These are phyloP conservation scores for Coccomyxa sp. DNA, from an alignment of 139 green algal species.

Conservation along the genomic window DNA sequence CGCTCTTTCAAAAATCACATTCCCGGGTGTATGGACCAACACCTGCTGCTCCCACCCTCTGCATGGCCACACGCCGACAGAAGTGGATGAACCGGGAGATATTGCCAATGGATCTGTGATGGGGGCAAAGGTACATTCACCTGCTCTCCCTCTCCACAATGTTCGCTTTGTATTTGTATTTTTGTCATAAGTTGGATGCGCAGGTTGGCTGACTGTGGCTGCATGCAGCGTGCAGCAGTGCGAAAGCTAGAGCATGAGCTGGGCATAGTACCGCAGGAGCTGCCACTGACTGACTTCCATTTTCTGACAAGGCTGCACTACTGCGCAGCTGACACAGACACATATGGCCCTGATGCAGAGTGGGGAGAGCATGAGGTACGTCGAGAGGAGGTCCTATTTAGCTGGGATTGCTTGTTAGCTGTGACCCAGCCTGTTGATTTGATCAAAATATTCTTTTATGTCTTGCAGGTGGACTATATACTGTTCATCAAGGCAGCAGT, in stretches of 20 bases:
- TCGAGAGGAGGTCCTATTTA: not conserved
- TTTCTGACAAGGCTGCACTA: slow-evolving; percentile 93
- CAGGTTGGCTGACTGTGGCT: not conserved
- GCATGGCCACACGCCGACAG: slow-evolving; percentile 61
- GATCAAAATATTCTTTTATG: not conserved
- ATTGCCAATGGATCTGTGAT: not conserved
- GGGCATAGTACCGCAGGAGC: slow-evolving; percentile 59
- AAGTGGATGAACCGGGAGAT: slow-evolving; percentile 12
- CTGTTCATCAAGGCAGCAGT: slow-evolving; percentile 26
- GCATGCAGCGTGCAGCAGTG: slow-evolving; percentile 51
- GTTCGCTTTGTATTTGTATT: not conserved
- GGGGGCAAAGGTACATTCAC: not conserved
- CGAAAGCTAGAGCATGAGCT: slow-evolving; percentile 91
- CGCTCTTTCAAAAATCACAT: slow-evolving; percentile 88
- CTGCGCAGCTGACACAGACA: slow-evolving; percentile 73
- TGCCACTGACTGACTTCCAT: slow-evolving; percentile 60
- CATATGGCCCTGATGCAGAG: slow-evolving; percentile 32
- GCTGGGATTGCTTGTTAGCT: no score
- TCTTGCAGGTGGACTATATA: slow-evolving; percentile 22
- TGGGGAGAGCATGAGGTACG: slow-evolving; percentile 86
- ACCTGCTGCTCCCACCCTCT: slow-evolving; percentile 96
- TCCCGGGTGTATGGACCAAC: slow-evolving; percentile 96
- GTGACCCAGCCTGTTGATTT: not conserved
- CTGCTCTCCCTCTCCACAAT: not conserved
- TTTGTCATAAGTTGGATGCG: not conserved